Evolutionary conservation across 1,284 basidiomycete species (phyloP).

Genomic region (Puccinia coronata): DNA sequence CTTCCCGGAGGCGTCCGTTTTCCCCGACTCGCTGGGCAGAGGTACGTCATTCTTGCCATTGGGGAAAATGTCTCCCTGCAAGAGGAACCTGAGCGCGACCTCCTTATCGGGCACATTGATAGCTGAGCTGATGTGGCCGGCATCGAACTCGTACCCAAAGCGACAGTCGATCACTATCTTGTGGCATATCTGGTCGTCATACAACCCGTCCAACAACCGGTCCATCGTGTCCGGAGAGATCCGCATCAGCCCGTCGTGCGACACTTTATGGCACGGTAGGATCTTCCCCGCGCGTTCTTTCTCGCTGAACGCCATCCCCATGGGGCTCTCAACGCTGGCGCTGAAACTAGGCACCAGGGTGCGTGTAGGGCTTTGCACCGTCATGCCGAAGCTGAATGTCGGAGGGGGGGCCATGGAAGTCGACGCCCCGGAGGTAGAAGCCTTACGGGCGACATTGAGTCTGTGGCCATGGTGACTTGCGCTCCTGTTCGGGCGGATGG

Average conservation of each 20-base stretch:
- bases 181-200: slow-evolving; percentile 66
- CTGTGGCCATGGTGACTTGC: background rate
- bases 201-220: slow-evolving; percentile 72
- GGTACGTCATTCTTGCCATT: slow-evolving; percentile 64
- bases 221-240: slow-evolving; percentile 72
- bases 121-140: slow-evolving; percentile 89
- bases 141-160: slow-evolving; percentile 93
- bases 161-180: slow-evolving; percentile 91
- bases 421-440: background rate
- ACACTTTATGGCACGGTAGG: slow-evolving; percentile 86
- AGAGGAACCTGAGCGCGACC: slow-evolving; percentile 73
- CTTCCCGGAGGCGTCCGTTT: slow-evolving; percentile 63
- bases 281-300: slow-evolving; percentile 90
- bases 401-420: slow-evolving; percentile 4
- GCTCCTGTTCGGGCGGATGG: slow-evolving; percentile 12
- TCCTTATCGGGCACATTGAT: slow-evolving; percentile 83
- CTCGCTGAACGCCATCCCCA: slow-evolving; percentile 68
- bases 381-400: background rate
- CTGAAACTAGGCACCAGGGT: background rate
- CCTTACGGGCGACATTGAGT: background rate
- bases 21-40: slow-evolving; percentile 76
- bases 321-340: slow-evolving; percentile 35
- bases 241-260: slow-evolving; percentile 92
- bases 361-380: slow-evolving; percentile 10
- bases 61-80: slow-evolving; percentile 53